These are phyloP conservation scores for Kokia cookei DNA, from an alignment of 441 rosid species.

Conservation along the genomic window DNA sequence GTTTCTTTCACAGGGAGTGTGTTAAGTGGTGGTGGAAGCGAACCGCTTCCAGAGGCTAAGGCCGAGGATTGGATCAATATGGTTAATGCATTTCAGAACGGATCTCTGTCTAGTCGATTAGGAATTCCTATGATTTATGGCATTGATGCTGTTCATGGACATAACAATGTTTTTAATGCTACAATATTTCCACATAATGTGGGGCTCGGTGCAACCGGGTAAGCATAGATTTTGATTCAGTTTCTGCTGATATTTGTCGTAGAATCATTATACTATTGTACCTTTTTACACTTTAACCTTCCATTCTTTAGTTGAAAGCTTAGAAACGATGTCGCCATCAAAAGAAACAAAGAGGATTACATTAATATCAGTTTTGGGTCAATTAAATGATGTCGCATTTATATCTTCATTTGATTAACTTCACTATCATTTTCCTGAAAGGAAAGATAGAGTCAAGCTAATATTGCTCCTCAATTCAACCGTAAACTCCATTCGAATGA, in stretches of 20 bases:
- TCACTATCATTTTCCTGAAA: not conserved
- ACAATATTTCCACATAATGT: conserved; percentile 62
- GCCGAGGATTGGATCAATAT: conserved; percentile 57
- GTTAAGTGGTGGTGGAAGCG: conserved; percentile 61
- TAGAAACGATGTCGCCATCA: not conserved
- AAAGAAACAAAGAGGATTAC: not conserved
- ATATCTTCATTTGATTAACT: not conserved
- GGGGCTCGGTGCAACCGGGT: conserved; percentile 68
- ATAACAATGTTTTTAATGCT: conserved; percentile 49
- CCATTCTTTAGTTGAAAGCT: not conserved
- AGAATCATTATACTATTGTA: not conserved
- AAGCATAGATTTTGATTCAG: conserved; percentile 3
- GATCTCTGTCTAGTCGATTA: conserved; percentile 45
- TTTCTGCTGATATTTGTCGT: conserved; percentile 3
- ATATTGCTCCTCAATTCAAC: not conserved
- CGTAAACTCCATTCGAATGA: not conserved
- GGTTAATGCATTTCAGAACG: conserved; percentile 49
- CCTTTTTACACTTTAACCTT: not conserved
- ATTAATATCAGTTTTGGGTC: not conserved
- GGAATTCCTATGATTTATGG: conserved; percentile 70
- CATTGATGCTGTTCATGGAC: conserved; percentile 59
- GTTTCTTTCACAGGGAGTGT: conserved; percentile 37
- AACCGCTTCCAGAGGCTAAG: conserved; percentile 55
- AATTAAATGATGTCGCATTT: not conserved
- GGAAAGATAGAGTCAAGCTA: not conserved